phyloP scores from a whole-genome alignment of 441 rosid genomes.

The Adansonia gregorii region DNA sequence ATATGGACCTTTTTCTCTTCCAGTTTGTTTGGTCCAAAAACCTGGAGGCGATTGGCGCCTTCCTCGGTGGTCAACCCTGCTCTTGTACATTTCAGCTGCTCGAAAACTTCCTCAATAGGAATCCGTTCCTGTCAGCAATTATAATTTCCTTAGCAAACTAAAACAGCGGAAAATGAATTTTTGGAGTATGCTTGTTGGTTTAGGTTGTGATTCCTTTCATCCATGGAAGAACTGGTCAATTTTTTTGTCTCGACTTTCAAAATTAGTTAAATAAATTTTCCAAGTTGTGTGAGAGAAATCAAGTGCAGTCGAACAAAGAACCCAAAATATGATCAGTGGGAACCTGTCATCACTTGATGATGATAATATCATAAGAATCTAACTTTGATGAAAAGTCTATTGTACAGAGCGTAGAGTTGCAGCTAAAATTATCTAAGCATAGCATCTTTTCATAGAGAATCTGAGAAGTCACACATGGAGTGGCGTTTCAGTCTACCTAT shows the following conservation, averaged over 20 bases:
- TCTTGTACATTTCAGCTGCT: slow-evolving; percentile 73
- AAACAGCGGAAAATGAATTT: not conserved
- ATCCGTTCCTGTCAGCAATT: slow-evolving; percentile 57
- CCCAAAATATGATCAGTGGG: not conserved
- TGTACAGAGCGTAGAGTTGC: not conserved
- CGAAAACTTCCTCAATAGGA: slow-evolving; percentile 88
- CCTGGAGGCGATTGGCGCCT: slow-evolving; percentile 72
- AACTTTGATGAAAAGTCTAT: not conserved
- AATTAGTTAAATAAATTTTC: not conserved
- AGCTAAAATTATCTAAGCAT: not conserved
- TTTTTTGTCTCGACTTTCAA: not conserved
- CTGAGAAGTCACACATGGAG: not conserved
- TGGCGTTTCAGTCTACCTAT: not conserved
- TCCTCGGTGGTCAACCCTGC: slow-evolving; percentile 70
- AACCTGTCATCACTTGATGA: slow-evolving; percentile 3
- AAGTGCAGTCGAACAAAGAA: not conserved
- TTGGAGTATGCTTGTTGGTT: not conserved
- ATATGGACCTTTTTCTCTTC: slow-evolving; percentile 76
- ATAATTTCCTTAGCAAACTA: slow-evolving; percentile 2
- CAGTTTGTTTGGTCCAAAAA: slow-evolving; percentile 85
- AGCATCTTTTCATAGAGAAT: not conserved
- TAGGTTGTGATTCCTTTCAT: not conserved
- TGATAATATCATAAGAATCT: not conserved
- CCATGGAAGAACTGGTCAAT: not conserved
- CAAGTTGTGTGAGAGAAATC: not conserved